Evolutionary conservation across 73 alveolate species (phyloP).

Genomic region (Tetrahymena thermophila): DNA sequence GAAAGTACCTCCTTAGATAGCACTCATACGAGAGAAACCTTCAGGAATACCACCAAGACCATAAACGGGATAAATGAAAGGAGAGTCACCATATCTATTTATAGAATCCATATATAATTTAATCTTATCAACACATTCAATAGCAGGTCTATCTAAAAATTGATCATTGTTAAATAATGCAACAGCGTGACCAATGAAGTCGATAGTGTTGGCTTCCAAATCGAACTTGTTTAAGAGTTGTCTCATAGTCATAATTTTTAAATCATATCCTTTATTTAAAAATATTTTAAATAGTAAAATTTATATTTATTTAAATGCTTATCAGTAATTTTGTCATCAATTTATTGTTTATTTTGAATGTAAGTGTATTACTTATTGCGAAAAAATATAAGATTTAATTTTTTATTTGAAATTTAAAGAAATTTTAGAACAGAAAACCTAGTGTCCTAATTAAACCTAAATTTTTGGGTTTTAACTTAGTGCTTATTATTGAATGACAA

Average conservation of each 20-base stretch:
- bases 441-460: neutral
- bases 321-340: neutral
- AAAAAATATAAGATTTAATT: no score
- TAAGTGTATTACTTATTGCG: neutral
- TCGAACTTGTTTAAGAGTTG: conserved; percentile 61
- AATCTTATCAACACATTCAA: conserved; percentile 62
- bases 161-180: conserved; percentile 85
- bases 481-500: neutral
- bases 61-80: conserved; percentile 97
- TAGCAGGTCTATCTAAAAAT: conserved; percentile 72
- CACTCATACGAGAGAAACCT: conserved; percentile 94
- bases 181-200: conserved; percentile 99
- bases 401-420: no score
- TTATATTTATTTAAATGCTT: neutral
- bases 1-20: conserved; percentile 97
- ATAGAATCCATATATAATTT: conserved; percentile 81
- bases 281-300: neutral
- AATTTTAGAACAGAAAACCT: neutral
- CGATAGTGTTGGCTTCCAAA: conserved; percentile 93
- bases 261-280: conserved; percentile 9
- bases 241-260: conserved; percentile 33
- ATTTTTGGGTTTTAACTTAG: neutral
- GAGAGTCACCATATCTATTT: conserved; percentile 90
- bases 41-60: conserved; percentile 98
- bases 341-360: neutral